These are phyloP conservation scores for Pyricularia grisea DNA, from an alignment of 2,329 filamentous ascomycete species.

Conservation along the genomic window DNA sequence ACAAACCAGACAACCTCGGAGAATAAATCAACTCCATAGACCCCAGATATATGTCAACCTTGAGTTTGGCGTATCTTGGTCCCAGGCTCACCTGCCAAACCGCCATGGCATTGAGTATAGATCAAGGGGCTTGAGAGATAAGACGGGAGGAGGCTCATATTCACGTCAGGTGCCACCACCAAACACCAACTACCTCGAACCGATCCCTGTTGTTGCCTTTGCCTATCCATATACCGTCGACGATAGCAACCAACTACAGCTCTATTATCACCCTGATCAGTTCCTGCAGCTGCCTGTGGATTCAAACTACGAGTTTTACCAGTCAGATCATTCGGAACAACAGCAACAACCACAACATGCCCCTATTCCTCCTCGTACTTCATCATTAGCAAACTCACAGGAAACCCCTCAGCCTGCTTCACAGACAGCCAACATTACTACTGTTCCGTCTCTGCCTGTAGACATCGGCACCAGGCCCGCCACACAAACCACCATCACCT, in stretches of 20 bases:
- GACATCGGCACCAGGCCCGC: not conserved
- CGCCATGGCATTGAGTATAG: constrained; percentile 36
- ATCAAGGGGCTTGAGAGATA: constrained; percentile 33
- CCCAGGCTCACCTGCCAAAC: constrained; percentile 30
- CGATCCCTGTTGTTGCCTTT: constrained; percentile 11
- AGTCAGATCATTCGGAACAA: constrained; percentile 4
- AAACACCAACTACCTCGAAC: constrained; percentile 33
- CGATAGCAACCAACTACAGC: constrained; percentile 8
- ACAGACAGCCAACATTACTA: constrained; percentile 4
- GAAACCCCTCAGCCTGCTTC: constrained; percentile 1
- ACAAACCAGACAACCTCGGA: constrained; percentile 15
- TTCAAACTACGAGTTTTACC: not conserved
- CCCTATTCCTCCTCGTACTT: constrained; percentile 10
- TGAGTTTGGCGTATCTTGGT: constrained; percentile 42
- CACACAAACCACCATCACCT: not conserved
- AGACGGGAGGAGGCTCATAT: constrained; percentile 23
- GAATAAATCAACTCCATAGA: constrained; percentile 18
- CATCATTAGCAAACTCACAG: constrained; percentile 10
- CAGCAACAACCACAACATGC: constrained; percentile 8
- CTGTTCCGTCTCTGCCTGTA: not conserved
- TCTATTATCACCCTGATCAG: constrained; percentile 11
- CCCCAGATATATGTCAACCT: constrained; percentile 41
- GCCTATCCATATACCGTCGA: constrained; percentile 9
- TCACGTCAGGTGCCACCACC: constrained; percentile 34
- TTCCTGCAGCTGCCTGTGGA: constrained; percentile 2